A percentile compares a stretch with the other conserved stretches of the same genome.
Conservation (phyloP, 2,329 filamentous ascomycete genomes). For the Verticillium zaregamsianum region DNA sequence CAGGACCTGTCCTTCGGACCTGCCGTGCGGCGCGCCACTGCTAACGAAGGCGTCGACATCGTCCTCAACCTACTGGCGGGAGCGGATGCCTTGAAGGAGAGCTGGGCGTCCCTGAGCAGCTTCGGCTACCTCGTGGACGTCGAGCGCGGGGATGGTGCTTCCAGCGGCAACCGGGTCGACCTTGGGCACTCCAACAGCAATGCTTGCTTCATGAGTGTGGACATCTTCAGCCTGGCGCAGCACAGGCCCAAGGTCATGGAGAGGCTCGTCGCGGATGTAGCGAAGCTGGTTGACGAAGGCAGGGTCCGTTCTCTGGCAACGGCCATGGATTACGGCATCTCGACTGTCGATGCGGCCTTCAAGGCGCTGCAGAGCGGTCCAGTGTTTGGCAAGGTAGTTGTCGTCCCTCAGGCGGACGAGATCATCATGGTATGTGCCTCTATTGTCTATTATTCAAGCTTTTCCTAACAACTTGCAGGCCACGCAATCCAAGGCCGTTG, state of each 20-base stretch:
- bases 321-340: slow-evolving; percentile 19
- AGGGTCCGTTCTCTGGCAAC: slow-evolving; percentile 25
- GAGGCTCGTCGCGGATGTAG: not conserved
- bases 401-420: slow-evolving; percentile 21
- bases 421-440: slow-evolving; percentile 3
- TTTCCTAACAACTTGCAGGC: slow-evolving; percentile 17
- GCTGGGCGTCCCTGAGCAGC: slow-evolving; percentile 37
- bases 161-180: slow-evolving; percentile 35
- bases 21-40: slow-evolving; percentile 20
- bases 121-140: slow-evolving; percentile 38
- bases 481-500: slow-evolving; percentile 28
- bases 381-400: slow-evolving; percentile 38
- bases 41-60: slow-evolving; percentile 26
- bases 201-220: slow-evolving; percentile 20
- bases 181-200: slow-evolving; percentile 46
- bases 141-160: slow-evolving; percentile 22
- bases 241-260: not conserved
- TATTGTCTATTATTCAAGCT: not conserved
- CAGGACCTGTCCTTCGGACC: slow-evolving; percentile 24
- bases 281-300: slow-evolving; percentile 1
- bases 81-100: slow-evolving; percentile 32
- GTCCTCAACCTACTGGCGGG: slow-evolving; percentile 38
- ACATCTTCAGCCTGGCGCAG: slow-evolving; percentile 6
- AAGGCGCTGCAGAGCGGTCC: slow-evolving; percentile 33
- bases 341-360: slow-evolving; percentile 29